phyloP scores from a whole-genome alignment of 257 asterid species.

The Solanum rostratum region DNA sequence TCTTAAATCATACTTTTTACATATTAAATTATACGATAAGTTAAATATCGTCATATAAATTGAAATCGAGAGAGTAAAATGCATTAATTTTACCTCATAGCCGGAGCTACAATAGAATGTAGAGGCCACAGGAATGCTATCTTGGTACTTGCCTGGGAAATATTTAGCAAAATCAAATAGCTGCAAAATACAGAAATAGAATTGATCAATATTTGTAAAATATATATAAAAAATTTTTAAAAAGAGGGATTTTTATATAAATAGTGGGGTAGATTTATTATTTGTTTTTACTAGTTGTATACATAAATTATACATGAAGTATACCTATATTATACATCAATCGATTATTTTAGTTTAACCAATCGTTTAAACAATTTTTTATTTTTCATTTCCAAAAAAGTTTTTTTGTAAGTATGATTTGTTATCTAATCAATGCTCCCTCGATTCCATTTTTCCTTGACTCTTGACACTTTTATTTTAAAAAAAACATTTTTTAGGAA shows the following conservation, averaged over 20 bases:
- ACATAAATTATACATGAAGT: neutral
- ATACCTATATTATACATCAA: neutral
- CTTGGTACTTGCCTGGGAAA: slow-evolving; percentile 26
- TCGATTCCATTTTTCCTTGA: no score
- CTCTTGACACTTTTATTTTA: no score
- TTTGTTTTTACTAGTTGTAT: neutral
- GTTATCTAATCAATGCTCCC: no score
- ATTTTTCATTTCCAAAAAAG: no score
- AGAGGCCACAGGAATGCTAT: slow-evolving; percentile 30
- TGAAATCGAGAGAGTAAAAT: neutral
- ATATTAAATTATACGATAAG: no score
- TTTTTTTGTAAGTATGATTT: no score
- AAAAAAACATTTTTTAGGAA: no score
- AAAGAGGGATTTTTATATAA: neutral
- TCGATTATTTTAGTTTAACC: neutral
- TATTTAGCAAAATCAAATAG: slow-evolving; percentile 39
- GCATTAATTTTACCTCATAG: slow-evolving; percentile 23
- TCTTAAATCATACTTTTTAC: no score
- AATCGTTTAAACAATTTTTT: neutral
- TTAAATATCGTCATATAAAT: neutral
- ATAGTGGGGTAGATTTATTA: neutral
- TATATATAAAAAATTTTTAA: no score
- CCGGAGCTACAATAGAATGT: slow-evolving; percentile 42
- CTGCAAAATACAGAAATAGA: slow-evolving; percentile 8
- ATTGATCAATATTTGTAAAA: neutral